Base-by-base conservation (phyloP, 2,329 filamentous ascomycete genomes). In the Emericellopsis atlantica region DNA sequence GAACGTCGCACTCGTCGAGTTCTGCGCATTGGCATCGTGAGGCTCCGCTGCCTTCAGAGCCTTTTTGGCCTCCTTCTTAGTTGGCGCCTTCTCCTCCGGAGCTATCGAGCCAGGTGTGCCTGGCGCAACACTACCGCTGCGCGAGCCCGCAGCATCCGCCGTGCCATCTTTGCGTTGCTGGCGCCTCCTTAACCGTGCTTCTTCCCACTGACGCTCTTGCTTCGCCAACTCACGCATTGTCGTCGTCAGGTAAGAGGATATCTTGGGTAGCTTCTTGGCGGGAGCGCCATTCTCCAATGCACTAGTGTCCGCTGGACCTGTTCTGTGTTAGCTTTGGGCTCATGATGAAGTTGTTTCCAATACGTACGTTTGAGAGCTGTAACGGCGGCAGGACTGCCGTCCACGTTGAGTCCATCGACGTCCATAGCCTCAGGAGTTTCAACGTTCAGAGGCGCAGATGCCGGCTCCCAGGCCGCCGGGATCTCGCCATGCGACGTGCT, bases 11-110 rank as follows among this genome's bases (percentile, higher is more conserved):
- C 85, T 85, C 0, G 89, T 95, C 42, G 79, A 72, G 55, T 95
- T 95, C 22, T 90, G 87, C 46, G 81, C 84, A 18, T 80, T 78
- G 48, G 90, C 87, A 48, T 81, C 84, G 44, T 81, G 81, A 15
- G 82, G 82, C 53, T 93, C 86, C 0, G 79, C 83, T 18, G 81
- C 74, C 50, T 84, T 85, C 44, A 86, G 81, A n/a, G 79, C 75
- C 59, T 81, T 86, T 55, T 82, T 77, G 45, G 69, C 71, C 57
- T 95, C 88, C 64, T 95, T 95, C 69, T 95, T 95, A 5, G 82
- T 84, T 40, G 85, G 71, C 4, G 78, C 71, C 58, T 88, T 90
- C 48, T 76, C 70, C 41, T 83, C 80, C 1, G 79, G 73, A 1
- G 80, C 76, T 34, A 75, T 69, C 2, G 75, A 67, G 6, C 75